Evolutionary conservation across 2,329 filamentous ascomycete species (phyloP).

Genomic region (Verticillium klebahnii): DNA sequence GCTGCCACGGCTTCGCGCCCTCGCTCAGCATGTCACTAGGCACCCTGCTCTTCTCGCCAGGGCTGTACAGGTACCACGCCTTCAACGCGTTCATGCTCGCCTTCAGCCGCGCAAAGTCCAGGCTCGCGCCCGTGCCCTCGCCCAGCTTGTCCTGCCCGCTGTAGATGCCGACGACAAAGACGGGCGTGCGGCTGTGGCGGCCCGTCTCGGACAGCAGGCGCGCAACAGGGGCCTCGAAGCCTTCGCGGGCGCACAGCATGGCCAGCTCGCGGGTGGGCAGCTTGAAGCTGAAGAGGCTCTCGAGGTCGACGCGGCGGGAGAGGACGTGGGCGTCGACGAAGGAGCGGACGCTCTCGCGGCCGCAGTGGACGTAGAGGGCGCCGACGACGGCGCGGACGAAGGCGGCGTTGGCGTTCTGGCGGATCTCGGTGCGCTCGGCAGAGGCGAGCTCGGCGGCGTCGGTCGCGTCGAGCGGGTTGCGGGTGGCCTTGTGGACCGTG

Average conservation of each 20-base stretch:
- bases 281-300: conserved; percentile 76
- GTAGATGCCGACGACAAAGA: conserved; percentile 92
- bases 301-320: conserved; percentile 70
- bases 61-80: conserved; percentile 94
- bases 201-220: conserved; percentile 89
- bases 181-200: conserved; percentile 75
- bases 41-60: conserved; percentile 57
- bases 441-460: conserved; percentile 7
- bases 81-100: conserved; percentile 85
- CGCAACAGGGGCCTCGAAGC: conserved; percentile 82
- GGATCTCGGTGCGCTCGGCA: conserved; percentile 58
- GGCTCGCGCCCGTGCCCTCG: conserved; percentile 75
- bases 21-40: conserved; percentile 66
- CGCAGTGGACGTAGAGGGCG: conserved; percentile 79
- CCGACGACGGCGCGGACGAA: conserved; percentile 84
- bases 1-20: conserved; percentile 59
- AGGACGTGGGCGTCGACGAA: conserved; percentile 86
- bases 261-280: conserved; percentile 80
- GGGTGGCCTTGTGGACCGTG: conserved; percentile 24
- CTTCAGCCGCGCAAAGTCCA: conserved; percentile 71
- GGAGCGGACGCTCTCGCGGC: conserved; percentile 69
- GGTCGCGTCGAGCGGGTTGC: conserved; percentile 12
- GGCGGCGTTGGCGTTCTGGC: conserved; percentile 65
- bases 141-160: conserved; percentile 88
- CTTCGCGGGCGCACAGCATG: conserved; percentile 79